Evolutionary conservation across 495 filamentous ascomycete species (phyloP), one percentile per base, ranked within the genome.

Genomic region (Choiromyces venosus): DNA sequence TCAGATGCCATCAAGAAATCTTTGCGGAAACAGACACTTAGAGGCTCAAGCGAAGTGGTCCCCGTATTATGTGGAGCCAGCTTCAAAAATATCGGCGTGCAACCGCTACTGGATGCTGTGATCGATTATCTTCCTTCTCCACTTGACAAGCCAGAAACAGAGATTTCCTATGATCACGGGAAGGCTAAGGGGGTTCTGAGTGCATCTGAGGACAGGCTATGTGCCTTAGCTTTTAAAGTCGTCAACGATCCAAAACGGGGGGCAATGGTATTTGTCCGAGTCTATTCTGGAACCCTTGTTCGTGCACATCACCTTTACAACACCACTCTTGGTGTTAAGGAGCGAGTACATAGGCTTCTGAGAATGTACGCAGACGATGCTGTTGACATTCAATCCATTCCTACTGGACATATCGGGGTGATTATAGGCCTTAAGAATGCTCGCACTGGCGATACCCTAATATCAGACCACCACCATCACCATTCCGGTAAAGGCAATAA

Each of bases 151-250:
- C 89, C 91, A 5, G 91, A 93, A 77, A 87, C 92, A 1, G 90
- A 94, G 73, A 87, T 98, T 68, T 91, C 87, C 68, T 79, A 79
- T 33, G 37, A 76, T 36, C 82, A 93, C 21, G 91, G 88, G 8
- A 82, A 82, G 9, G 75, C 74, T n/a, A 72, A 82, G 25, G 81
- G 87, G 36, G 77, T 88, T 16, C 82, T 86, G 21, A 87, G 88
- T 35, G 82, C 97, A 21, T 87, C 90, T 70, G 88, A 89, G 61
- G 36, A 61, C 38, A 73, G 72, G 44, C 71, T 81, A 2, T 91
- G 94, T 74, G 93, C 91, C 4, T 85, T 97, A 40, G 96, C 96
- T 19, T 99, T 99, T 87, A 99, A 99, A 82, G 96, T 98, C 16
- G 92, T 97, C 75, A 90, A 95, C 75, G 94, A 98, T 77, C 83